Evolutionary conservation across 495 filamentous ascomycete genomes (phyloP).

Genomic region (Talaromyces borbonicus): DNA sequence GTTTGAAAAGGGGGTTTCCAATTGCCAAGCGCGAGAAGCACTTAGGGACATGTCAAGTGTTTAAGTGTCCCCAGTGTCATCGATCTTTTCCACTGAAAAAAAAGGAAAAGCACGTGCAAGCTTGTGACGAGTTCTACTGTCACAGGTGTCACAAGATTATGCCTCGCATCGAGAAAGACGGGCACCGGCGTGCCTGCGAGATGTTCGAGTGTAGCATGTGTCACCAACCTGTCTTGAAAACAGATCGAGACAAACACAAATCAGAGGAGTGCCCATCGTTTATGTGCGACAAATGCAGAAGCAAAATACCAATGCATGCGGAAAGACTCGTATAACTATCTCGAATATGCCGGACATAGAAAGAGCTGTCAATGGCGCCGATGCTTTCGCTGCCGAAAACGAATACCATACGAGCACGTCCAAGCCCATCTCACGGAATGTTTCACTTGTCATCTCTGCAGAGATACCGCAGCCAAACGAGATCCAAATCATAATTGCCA

Average conservation of each 20-base stretch:
- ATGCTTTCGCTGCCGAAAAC: background rate
- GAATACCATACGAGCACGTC: background rate
- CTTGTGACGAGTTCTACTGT: background rate
- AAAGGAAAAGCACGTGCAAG: background rate
- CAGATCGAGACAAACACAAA: background rate
- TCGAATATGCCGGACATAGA: background rate
- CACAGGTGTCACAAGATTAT: background rate
- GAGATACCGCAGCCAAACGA: background rate
- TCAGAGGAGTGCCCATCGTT: background rate
- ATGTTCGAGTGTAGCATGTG: background rate
- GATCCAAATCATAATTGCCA: too few species aligned
- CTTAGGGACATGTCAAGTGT: conserved; percentile 1
- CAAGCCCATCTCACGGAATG: background rate
- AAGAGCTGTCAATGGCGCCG: background rate
- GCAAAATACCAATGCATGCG: background rate
- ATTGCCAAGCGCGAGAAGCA: background rate
- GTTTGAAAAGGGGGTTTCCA: background rate
- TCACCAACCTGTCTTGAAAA: background rate
- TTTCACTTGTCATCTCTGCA: background rate
- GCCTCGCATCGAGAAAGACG: background rate
- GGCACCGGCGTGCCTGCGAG: background rate
- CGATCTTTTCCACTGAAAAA: background rate
- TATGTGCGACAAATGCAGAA: background rate
- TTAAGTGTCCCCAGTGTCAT: background rate
- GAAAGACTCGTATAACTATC: background rate